Evolutionary conservation across 345 rosid species (phyloP), one percentile per base, ranked within the genome.

Genomic region (Eucalyptus melliodora): DNA sequence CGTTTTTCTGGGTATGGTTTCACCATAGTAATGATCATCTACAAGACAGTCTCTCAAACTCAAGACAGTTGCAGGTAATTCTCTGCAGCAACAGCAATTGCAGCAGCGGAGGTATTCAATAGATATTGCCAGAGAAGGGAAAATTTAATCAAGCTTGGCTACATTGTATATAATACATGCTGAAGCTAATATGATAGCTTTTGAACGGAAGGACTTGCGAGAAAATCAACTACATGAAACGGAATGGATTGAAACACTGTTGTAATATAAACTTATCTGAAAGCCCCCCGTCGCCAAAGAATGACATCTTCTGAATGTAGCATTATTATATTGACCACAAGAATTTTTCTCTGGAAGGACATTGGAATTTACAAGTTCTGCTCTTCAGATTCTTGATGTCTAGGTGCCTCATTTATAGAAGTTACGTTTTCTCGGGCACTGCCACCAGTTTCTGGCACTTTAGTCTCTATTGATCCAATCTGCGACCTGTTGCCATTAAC

Each of bases 321-420:
- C 45, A 47, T 34, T 77, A 77, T 77, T 77, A 77, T 77, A 77
- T 77, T 37, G 4, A 37, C 83, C 45, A 21, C 83, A 21, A 77
- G 45, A 77, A 77, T 77, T 77, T 77, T 77, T 77, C 27, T 77
- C 14, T 11, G 27, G 27, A 77, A 77, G 83, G 83, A 77, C 83
- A 77, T 77, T 77, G 83, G 83, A 77, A 77, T 87, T 86, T 24
- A 77, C 50, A 49, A 88, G 55, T 87, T 89, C 87, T 90, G 80
- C 86, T 87, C 90, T 77, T 89, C 82, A 13, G 42, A 60, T 88
- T 91, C 92, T 88, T 89, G 91, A 50, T 85, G 91, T 88, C 82
- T 51, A 19, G 50, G 88, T 80, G 87, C 83, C 89, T 86, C 90
- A 30, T 89, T 72, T 23, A 86, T 53, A 26, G 86, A 89, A 30